A percentile compares a stretch with the other conserved stretches of the same genome.
These are phyloP conservation scores for Blastocystis sp. DNA, from an alignment of 352 stramenopile species.

Conservation along the genomic window DNA sequence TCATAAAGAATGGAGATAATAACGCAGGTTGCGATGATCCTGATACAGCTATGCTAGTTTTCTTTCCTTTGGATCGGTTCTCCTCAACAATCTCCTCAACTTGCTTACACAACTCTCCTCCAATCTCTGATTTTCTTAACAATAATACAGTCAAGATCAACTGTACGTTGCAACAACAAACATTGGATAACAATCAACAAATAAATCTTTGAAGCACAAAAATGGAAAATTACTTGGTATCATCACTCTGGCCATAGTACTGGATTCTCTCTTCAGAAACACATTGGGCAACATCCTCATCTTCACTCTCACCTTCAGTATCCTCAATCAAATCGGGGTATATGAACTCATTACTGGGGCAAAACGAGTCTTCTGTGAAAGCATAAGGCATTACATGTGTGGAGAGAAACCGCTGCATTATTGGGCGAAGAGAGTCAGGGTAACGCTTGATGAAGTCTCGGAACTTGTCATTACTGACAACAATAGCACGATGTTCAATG, in stretches of 20 bases:
- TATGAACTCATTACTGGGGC: constrained; percentile 11
- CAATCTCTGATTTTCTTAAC: constrained; percentile 2
- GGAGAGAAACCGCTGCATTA: constrained; percentile 7
- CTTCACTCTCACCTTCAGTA: background rate
- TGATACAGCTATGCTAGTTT: constrained; percentile 72
- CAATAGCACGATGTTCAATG: constrained; percentile 15
- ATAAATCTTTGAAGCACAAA: background rate
- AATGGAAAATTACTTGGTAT: too few relatives aligned
- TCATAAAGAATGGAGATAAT: constrained; percentile 26
- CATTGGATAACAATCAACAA: background rate
- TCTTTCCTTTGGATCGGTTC: constrained; percentile 63
- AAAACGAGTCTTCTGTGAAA: constrained; percentile 10
- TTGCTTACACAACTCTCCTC: background rate
- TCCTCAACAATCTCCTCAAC: background rate
- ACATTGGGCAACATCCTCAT: background rate
- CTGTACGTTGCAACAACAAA: background rate
- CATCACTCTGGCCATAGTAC: background rate
- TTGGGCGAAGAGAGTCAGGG: constrained; percentile 4
- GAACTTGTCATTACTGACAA: constrained; percentile 17
- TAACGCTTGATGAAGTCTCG: constrained; percentile 11
- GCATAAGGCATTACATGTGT: constrained; percentile 26
- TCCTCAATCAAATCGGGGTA: constrained; percentile 27
- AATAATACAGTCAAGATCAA: background rate
- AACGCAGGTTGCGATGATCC: constrained; percentile 77
- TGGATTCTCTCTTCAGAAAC: background rate